Evolutionary conservation across 768 basidiomycete species (phyloP).

Genomic region (Naematelia aurantialba): DNA sequence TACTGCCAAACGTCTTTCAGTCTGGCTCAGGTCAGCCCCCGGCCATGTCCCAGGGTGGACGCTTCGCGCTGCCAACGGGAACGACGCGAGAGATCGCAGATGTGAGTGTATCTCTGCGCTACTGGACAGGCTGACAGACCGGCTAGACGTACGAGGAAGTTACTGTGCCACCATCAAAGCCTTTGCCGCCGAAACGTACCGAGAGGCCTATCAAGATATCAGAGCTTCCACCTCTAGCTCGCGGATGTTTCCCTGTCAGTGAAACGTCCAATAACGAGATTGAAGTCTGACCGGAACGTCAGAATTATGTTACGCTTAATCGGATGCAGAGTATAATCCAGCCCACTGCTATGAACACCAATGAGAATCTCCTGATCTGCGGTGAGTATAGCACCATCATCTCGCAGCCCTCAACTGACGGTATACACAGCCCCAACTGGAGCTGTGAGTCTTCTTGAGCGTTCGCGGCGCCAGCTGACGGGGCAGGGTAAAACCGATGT

Average conservation of each 20-base stretch:
- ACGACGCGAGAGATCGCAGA: slow-evolving; percentile 67
- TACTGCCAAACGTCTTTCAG: slow-evolving; percentile 79
- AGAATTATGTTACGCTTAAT: slow-evolving; percentile 86
- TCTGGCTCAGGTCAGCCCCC: slow-evolving; percentile 60
- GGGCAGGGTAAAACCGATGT: slow-evolving; percentile 96
- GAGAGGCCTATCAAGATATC: slow-evolving; percentile 70
- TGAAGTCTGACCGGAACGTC: slow-evolving; percentile 6
- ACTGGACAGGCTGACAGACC: slow-evolving; percentile 7
- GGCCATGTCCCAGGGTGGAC: slow-evolving; percentile 69
- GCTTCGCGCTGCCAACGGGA: slow-evolving; percentile 77
- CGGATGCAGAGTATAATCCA: slow-evolving; percentile 94
- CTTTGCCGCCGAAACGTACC: slow-evolving; percentile 65
- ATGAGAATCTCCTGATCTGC: slow-evolving; percentile 93
- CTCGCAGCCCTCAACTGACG: neutral
- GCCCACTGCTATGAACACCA: slow-evolving; percentile 85
- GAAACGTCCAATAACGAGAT: neutral
- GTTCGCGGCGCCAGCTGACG: neutral
- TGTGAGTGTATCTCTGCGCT: slow-evolving; percentile 52
- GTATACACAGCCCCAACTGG: slow-evolving; percentile 78
- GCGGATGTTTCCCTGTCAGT: slow-evolving; percentile 77
- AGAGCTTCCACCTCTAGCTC: slow-evolving; percentile 71
- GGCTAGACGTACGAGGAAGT: slow-evolving; percentile 82
- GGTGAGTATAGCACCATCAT: slow-evolving; percentile 53
- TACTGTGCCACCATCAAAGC: slow-evolving; percentile 74
- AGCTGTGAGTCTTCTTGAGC: slow-evolving; percentile 61